Evolutionary conservation across 371 early-diverging fungal genomes (phyloP).

Genomic region (Capillidium heterosporum): DNA sequence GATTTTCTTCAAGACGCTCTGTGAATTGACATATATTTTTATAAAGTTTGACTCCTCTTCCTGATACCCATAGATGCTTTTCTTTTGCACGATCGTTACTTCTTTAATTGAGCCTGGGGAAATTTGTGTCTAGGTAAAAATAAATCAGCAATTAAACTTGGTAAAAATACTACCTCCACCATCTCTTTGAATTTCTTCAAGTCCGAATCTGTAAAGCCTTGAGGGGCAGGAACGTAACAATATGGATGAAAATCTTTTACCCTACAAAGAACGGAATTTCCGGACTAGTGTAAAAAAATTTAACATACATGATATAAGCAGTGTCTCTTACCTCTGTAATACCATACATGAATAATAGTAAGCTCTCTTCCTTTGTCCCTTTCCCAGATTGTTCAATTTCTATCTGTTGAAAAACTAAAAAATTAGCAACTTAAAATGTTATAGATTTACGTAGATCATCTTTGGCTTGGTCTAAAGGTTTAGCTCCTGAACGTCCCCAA

Average conservation of each 20-base stretch:
- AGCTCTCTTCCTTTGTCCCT: slow-evolving; percentile 24
- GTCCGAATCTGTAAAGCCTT: slow-evolving; percentile 41
- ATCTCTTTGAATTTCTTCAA: slow-evolving; percentile 28
- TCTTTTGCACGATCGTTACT: slow-evolving; percentile 47
- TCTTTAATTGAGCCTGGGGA: slow-evolving; percentile 21
- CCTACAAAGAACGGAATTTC: slow-evolving; percentile 78
- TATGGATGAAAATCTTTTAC: slow-evolving; percentile 89
- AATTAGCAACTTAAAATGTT: too few species aligned
- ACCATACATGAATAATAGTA: slow-evolving; percentile 72
- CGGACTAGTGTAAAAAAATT: too few species aligned
- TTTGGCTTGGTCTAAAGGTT: too few species aligned
- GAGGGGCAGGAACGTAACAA: slow-evolving; percentile 86
- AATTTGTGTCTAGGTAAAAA: too few species aligned
- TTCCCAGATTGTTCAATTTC: slow-evolving; percentile 71
- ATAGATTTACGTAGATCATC: too few species aligned
- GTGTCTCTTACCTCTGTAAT: slow-evolving; percentile 48
- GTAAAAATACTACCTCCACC: slow-evolving; percentile 15
- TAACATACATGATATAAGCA: neutral
- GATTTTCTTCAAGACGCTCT: neutral
- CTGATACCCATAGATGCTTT: slow-evolving; percentile 68
- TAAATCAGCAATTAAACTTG: too few species aligned
- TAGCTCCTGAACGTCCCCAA: too few species aligned
- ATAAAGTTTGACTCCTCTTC: slow-evolving; percentile 51
- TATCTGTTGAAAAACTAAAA: slow-evolving; percentile 79
- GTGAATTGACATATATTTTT: slow-evolving; percentile 37